Evolutionary conservation across 1,139 yeast species (phyloP), one percentile per base, ranked within the genome.

Genomic region (Geotrichum candidum): DNA sequence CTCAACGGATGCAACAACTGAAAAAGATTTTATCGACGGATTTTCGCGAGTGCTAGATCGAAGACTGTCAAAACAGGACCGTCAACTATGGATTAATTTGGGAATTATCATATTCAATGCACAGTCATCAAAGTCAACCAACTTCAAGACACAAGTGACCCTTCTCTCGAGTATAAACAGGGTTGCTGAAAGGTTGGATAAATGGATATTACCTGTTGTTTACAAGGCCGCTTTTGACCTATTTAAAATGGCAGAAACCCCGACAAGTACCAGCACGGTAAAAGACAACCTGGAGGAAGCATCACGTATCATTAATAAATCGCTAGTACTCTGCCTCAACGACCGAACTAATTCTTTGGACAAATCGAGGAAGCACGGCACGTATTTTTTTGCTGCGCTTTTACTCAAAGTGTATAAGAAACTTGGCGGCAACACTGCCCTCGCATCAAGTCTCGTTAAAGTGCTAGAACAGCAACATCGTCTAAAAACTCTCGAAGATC

Each of bases 251-350:
- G 48, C 48, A 41, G 18, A 6, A 41, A 41, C 3, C n/a, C 23
- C 48, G 9, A 5, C 23, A 15, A n/a, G 48, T 15, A n/a, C 48
- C 22, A 41, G 18, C 48, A 41, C 22, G 9, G 48, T 41, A 41
- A 41, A n/a, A 41, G 48, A 41, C n/a, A 76, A 77, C 61, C 79
- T 89, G 61, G 92, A 90, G 4, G 82, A 77, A 62, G 83, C 86
- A 2, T 72, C 79, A 0, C 65, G 77, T 72, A 72, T 80, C 6
- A 76, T 90, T 63, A 91, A 90, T 73, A 80, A 84, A 65, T 84
- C 94, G 9, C 87, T 90, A 74, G 88, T 88, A 65, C 74, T 88
- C 3, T 88, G 96, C 66, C 77, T 91, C 53, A 90, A 88, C 66
- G 97, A 92, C 73, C 82, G 94, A 65, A 85, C 84, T 63, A 78